Percentiles rank a stretch among this genome's conserved stretches.
phyloP scores from a whole-genome alignment of 1,139 yeast genomes.

The Zygosaccharomyces pseudobailii region DNA sequence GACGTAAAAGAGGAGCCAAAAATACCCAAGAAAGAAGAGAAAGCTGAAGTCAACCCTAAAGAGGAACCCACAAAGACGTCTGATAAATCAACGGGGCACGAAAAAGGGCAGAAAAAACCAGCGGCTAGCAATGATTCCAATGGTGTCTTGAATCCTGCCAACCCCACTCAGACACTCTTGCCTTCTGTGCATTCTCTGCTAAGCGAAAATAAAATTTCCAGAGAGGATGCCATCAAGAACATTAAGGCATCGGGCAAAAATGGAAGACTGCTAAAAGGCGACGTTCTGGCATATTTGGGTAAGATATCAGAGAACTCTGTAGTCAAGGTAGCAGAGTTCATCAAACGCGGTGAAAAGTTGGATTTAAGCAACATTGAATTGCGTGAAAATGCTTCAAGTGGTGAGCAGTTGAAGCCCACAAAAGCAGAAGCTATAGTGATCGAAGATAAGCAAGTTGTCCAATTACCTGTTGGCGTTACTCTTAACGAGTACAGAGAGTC shows the following conservation, averaged over 20 bases:
- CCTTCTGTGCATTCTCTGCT: constrained; percentile 79
- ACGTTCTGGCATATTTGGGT: constrained; percentile 80
- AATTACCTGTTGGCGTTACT: constrained; percentile 16
- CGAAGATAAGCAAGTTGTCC: constrained; percentile 19
- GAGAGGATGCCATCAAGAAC: constrained; percentile 61
- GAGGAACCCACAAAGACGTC: neutral
- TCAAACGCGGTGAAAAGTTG: constrained; percentile 57
- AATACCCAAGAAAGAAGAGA: constrained; percentile 18
- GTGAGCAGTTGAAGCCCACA: constrained; percentile 5
- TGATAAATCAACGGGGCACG: neutral
- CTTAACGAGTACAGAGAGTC: constrained; percentile 17
- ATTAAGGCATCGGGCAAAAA: constrained; percentile 85
- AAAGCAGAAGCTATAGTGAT: constrained; percentile 30
- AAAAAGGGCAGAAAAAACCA: neutral
- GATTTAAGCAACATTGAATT: constrained; percentile 71
- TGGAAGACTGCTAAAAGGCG: constrained; percentile 86
- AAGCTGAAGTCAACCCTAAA: constrained; percentile 12
- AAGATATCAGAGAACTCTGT: constrained; percentile 55
- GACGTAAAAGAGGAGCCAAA: constrained; percentile 32
- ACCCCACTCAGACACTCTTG: constrained; percentile 59
- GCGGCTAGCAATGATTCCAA: neutral
- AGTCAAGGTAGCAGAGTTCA: constrained; percentile 47
- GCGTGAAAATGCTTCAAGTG: constrained; percentile 37
- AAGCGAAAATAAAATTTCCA: constrained; percentile 55
- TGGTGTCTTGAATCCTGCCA: constrained; percentile 39